Percentiles rank a stretch among this genome's conserved stretches.
Conservation (phyloP, 2,329 filamentous ascomycete genomes). For the Ophioceras dolichostomum region DNA sequence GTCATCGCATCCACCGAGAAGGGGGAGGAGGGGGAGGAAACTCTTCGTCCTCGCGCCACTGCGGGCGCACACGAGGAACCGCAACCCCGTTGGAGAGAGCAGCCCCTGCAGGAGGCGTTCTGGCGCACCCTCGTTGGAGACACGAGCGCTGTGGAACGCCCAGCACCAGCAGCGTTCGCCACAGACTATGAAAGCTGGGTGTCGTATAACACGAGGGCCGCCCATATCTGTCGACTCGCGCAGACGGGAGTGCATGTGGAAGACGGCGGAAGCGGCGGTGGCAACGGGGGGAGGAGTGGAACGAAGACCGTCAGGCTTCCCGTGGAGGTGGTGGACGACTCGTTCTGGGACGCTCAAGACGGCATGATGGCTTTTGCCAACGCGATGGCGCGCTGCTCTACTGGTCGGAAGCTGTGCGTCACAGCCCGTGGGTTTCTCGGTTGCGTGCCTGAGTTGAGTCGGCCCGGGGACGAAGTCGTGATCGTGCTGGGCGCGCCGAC, state of each 20-base stretch:
- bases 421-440: neutral
- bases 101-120: neutral
- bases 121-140: neutral
- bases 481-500: neutral
- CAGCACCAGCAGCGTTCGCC: neutral
- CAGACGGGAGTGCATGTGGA: neutral
- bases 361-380: neutral
- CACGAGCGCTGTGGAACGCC: neutral
- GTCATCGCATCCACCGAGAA: too few relatives aligned
- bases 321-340: too few relatives aligned
- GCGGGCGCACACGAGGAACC: too few relatives aligned
- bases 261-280: too few relatives aligned
- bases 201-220: neutral
- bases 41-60: too few relatives aligned
- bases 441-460: neutral
- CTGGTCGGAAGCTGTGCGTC: neutral
- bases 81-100: too few relatives aligned
- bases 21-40: too few relatives aligned
- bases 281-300: too few relatives aligned
- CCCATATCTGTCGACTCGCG: neutral
- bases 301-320: too few relatives aligned
- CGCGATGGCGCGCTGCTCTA: neutral
- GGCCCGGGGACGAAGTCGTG: neutral
- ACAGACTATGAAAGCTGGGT: neutral
- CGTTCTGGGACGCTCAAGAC: neutral